Base-by-base conservation (phyloP, 2,329 filamentous ascomycete species). In the Cladophialophora chaetospira region DNA sequence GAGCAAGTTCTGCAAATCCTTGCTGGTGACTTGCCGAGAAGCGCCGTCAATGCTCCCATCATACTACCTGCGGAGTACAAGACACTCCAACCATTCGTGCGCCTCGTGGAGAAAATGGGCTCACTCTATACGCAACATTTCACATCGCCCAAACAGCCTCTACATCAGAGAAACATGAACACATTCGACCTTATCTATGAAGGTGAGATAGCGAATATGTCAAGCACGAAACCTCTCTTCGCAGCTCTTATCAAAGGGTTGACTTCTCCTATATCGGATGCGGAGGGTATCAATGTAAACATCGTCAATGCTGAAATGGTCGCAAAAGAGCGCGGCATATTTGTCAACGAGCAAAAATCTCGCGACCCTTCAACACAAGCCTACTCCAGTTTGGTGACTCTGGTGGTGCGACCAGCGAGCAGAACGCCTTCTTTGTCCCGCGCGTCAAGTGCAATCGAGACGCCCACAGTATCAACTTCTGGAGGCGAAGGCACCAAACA, bases 41-140 rank as follows among this genome's bases (percentile, higher is more conserved):
- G 82, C 17, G 88, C 89, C 4, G 89, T 93, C 68, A 93, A 94
- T 63, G 89, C 88, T 0, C 89, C 89, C 3, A 81, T 93, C 52
- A 93, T 93, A 60, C 76, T 92, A 13, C 88, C 88, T 0, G 88
- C 91, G 61, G 89, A 93, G 72, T 91, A 90, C 68, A 80, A 85
- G 60, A 89, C 87, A 58, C 77, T 93, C 3, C 86, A 89, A 65
- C 89, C 89, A 0, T 91, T 89, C 64, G 88, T 93, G 4, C 78
- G 78, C 6, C 79, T 94, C 0, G 80, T 92, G 8, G 89, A 94
- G 72, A 88, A 87, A 66, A 89, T 94, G 82, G 89, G 89, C 1
- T 81, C 80, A 2, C 74, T 93, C 0, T 93, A 92, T 68, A 91
- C 88, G 0, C 89, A 93, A 65, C 88, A 92, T 70, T 93, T 80